Evolutionary conservation across 2,329 filamentous ascomycete species (phyloP).

Genomic region (Aspergillus pseudotamarii): DNA sequence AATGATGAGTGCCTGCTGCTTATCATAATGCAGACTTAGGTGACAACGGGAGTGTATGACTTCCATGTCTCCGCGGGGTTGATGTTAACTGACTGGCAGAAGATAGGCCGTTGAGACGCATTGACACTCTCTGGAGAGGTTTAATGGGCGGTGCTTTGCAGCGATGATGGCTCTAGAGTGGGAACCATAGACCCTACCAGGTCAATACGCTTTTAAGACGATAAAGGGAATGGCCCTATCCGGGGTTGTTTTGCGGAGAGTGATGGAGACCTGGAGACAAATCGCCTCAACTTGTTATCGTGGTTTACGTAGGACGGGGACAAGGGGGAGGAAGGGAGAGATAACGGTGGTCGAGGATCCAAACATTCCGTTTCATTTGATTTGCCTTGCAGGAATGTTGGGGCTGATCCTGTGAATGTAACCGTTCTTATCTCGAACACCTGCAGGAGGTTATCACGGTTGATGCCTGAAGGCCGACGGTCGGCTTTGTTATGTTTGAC

Average conservation of each 20-base stretch:
- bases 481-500: constrained; percentile 8
- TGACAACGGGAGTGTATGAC: neutral
- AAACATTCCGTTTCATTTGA: neutral
- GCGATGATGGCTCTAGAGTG: neutral
- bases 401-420: neutral
- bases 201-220: neutral
- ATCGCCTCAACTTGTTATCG: constrained; percentile 4
- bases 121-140: neutral
- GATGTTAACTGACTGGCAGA: neutral
- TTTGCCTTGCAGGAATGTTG: neutral
- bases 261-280: neutral
- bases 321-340: neutral
- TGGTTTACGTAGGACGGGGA: neutral
- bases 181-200: neutral
- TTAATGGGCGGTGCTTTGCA: neutral
- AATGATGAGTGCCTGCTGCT: neutral
- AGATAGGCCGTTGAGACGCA: neutral
- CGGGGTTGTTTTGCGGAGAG: neutral
- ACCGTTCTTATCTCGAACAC: constrained; percentile 4
- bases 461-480: constrained; percentile 7
- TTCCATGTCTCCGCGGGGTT: neutral
- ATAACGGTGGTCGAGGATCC: neutral
- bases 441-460: constrained; percentile 5
- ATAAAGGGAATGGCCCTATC: neutral
- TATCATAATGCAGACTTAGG: neutral